Conservation (phyloP, 306 rosid species). For the Cyamopsis tetragonoloba region DNA sequence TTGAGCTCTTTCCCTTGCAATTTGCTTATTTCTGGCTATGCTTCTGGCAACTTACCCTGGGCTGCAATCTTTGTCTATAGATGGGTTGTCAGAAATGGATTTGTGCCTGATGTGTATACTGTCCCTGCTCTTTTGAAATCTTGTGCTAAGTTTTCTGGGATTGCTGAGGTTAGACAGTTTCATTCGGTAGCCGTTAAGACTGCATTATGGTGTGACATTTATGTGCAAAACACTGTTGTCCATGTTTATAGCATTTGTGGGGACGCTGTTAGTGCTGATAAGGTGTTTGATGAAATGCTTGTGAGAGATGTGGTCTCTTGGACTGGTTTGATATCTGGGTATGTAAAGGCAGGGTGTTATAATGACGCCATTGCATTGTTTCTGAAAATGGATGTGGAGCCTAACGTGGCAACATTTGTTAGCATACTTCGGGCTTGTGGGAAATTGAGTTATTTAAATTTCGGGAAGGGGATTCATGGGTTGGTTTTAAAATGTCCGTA, state of each 20-base stretch:
- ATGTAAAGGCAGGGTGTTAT: constrained; percentile 50
- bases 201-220: constrained; percentile 51
- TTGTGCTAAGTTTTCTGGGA: constrained; percentile 64
- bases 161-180: constrained; percentile 53
- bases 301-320: constrained; percentile 79
- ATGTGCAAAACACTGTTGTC: constrained; percentile 57
- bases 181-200: constrained; percentile 47
- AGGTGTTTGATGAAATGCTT: constrained; percentile 71
- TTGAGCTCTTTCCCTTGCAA: constrained; percentile 69
- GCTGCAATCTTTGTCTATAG: constrained; percentile 42
- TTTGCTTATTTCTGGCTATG: constrained; percentile 50
- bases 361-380: constrained; percentile 45
- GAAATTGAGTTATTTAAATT: constrained; percentile 39
- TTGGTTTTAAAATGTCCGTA: constrained; percentile 32
- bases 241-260: constrained; percentile 58
- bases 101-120: constrained; percentile 62
- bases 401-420: constrained; percentile 59
- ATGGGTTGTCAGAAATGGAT: constrained; percentile 54
- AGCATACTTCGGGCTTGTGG: constrained; percentile 65
- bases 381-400: constrained; percentile 53
- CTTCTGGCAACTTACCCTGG: constrained; percentile 37
- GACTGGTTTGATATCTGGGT: constrained; percentile 74
- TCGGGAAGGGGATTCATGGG: constrained; percentile 78
- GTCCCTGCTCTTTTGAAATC: constrained; percentile 66
- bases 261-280: constrained; percentile 39